Percentiles rank a stretch among this genome's conserved stretches.
Evolutionary conservation across 2,329 filamentous ascomycete genomes (phyloP).

Genomic region (Scedosporium minutisporum): DNA sequence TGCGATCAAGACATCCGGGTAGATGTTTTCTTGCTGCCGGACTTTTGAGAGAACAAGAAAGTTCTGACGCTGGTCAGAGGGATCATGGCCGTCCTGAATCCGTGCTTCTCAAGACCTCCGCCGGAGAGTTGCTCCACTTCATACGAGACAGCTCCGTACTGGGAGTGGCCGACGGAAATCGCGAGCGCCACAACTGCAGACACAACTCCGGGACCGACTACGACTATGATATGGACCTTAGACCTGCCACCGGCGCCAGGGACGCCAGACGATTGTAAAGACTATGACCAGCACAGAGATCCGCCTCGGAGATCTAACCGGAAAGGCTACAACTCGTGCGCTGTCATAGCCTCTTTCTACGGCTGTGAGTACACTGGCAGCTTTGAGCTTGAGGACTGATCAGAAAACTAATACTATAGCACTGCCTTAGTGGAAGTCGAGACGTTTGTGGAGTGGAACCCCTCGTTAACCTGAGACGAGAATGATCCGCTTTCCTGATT

Average conservation of each 20-base stretch:
- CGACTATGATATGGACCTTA: not conserved
- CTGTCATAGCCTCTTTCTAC: not conserved
- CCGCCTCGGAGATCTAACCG: not conserved
- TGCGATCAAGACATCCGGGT: no score
- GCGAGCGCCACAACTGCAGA: not conserved
- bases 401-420: not conserved
- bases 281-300: not conserved
- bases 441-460: not conserved
- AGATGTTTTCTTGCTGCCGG: no score
- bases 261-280: not conserved
- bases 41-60: no score
- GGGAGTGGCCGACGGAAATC: not conserved
- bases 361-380: not conserved
- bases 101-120: not conserved
- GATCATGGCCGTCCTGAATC: not conserved
- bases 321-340: not conserved
- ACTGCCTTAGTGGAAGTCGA: not conserved
- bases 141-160: not conserved
- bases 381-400: no score
- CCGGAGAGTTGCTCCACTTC: not conserved
- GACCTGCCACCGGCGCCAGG: not conserved
- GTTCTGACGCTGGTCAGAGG: not conserved
- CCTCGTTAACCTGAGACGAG: not conserved
- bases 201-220: not conserved
- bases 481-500: not conserved